Evolutionary conservation across 306 rosid species (phyloP).

Genomic region (Malus sieversii): DNA sequence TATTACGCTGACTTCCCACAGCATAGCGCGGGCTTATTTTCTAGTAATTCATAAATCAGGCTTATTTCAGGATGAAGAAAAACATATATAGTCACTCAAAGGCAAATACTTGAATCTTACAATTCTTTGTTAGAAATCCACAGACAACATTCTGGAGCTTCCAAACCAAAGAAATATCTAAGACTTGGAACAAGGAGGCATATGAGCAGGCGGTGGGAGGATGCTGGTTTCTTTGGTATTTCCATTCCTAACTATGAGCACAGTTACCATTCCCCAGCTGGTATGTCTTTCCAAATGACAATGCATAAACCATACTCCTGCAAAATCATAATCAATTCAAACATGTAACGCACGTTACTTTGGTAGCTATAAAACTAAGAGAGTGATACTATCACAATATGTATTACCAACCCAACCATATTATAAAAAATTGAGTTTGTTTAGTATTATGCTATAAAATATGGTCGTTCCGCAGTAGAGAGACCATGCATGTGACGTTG

Average conservation of each 20-base stretch:
- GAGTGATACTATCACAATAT: not conserved
- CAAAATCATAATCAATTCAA: not conserved
- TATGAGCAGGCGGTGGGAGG: constrained; percentile 10
- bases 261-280: constrained; percentile 22
- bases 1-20: too few species aligned
- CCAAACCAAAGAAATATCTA: not conserved
- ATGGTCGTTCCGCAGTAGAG: not conserved
- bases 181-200: constrained; percentile 11
- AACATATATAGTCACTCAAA: not conserved
- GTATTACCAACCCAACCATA: not conserved
- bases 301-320: constrained; percentile 33
- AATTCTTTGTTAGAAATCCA: not conserved
- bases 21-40: too few species aligned
- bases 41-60: too few species aligned
- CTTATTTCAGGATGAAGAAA: too few species aligned
- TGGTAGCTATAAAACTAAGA: not conserved
- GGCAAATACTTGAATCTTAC: not conserved
- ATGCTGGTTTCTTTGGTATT: constrained; percentile 1
- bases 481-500: not conserved
- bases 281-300: constrained; percentile 25
- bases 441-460: not conserved
- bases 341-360: not conserved
- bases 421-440: not conserved
- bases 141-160: too few species aligned
- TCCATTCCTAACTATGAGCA: constrained; percentile 22